Percentiles rank a stretch among this genome's conserved stretches.
Conservation (phyloP, 169 alveolate species). For the Perkinsus marinus region DNA sequence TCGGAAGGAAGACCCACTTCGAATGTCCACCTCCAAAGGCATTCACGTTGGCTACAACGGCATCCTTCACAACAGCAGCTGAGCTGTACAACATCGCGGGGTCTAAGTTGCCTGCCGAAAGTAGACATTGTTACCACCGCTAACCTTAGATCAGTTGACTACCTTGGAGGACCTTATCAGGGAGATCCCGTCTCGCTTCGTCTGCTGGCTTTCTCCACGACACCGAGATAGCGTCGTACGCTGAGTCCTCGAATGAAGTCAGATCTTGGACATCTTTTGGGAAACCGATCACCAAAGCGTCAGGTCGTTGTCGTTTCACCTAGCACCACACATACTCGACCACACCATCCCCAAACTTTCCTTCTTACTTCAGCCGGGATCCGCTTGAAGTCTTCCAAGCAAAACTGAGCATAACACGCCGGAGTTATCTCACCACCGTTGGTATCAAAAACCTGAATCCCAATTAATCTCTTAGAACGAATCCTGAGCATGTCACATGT, state of each 20-base stretch:
- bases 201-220: conserved; percentile 6
- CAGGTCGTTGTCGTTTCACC: conserved; percentile 14
- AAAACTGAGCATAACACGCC: conserved; percentile 9
- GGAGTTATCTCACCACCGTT: conserved; percentile 19
- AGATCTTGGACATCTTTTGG: conserved; percentile 21
- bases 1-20: neutral
- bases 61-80: neutral
- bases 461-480: neutral
- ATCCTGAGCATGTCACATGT: neutral
- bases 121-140: neutral
- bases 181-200: neutral
- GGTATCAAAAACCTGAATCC: conserved; percentile 22
- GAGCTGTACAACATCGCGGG: conserved; percentile 14
- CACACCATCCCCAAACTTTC: neutral
- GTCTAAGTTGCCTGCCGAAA: conserved; percentile 26
- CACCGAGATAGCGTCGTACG: conserved; percentile 13
- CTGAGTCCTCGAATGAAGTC: conserved; percentile 4
- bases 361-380: conserved; percentile 12
- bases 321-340: neutral
- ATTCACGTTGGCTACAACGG: conserved; percentile 10
- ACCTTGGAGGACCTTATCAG: neutral
- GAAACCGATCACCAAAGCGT: conserved; percentile 20
- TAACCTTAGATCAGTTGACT: neutral
- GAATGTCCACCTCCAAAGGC: neutral
- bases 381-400: conserved; percentile 6